These are phyloP conservation scores for Chaetomium strumarium DNA, from an alignment of 2,329 filamentous ascomycete genomes.

Conservation along the genomic window DNA sequence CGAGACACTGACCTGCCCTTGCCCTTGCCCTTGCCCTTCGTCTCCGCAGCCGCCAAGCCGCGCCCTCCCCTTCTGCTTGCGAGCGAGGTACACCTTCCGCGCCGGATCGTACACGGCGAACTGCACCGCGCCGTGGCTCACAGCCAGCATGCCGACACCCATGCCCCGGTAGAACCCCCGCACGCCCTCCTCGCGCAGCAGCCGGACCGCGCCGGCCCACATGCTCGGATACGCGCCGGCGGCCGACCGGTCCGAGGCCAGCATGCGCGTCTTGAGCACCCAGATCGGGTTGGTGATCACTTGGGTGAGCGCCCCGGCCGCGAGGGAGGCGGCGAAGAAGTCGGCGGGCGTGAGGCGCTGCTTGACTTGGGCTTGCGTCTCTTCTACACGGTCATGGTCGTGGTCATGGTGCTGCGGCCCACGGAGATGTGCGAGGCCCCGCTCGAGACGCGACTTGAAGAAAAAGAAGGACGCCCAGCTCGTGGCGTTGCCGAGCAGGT, in stretches of 20 bases:
- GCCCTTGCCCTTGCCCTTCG: slow-evolving; percentile 3
- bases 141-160: slow-evolving; percentile 74
- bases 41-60: background rate
- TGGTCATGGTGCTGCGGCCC: background rate
- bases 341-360: slow-evolving; percentile 54
- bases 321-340: slow-evolving; percentile 74
- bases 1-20: slow-evolving; percentile 38
- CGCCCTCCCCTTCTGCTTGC: slow-evolving; percentile 26
- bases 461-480: slow-evolving; percentile 94
- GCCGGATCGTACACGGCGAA: slow-evolving; percentile 87
- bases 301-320: slow-evolving; percentile 67
- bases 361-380: background rate
- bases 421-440: slow-evolving; percentile 33
- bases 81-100: slow-evolving; percentile 51
- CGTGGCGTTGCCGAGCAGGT: slow-evolving; percentile 82
- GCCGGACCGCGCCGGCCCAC: slow-evolving; percentile 59
- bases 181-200: slow-evolving; percentile 66
- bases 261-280: slow-evolving; percentile 97
- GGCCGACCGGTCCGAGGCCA: slow-evolving; percentile 70
- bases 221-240: slow-evolving; percentile 79
- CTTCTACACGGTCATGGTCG: slow-evolving; percentile 17
- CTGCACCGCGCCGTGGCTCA: slow-evolving; percentile 88
- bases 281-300: slow-evolving; percentile 90
- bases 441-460: slow-evolving; percentile 55
- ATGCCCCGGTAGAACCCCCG: slow-evolving; percentile 84